Evolutionary conservation across 441 rosid species (phyloP), one percentile per base, ranked within the genome.

Genomic region (Croton setiger): DNA sequence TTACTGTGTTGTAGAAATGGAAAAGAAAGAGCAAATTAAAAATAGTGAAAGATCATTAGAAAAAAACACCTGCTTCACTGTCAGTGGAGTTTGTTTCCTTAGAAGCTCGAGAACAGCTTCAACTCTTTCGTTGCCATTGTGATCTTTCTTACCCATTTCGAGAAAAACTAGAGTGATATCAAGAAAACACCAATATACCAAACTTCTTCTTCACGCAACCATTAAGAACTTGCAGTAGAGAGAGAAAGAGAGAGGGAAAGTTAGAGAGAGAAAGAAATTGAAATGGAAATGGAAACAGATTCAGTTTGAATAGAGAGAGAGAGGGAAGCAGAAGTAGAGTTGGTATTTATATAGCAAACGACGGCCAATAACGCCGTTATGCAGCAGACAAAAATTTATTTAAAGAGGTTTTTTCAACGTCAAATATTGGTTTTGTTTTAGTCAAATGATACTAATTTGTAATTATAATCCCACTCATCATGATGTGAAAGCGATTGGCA

Each of bases 31-130:
- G 20, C 33, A 8, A 20, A 20, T 20, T 2, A 60, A 48, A 13
- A 61, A 36, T 44, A 58, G 21, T 18, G 23, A 61, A 31, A 57
- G 18, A 10, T 10, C 12, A 8, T 13, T n/a, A n/a, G n/a, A n/a
- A 52, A 18, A 64, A 23, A 51, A 35, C 20, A 89, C 98, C 86
- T 93, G 98, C 75, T 89, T 93, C 7, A 79, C 81, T 49, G 97
- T 79, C 69, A 93, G 87, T 49, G 91, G 83, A 67, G 87, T 63
- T 74, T 90, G 96, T 79, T 86, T 89, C 67, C 84, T 76, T 18
- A 91, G 75, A 51, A 86, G 77, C 60, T 78, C 73, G 63, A 87
- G 88, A 77, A 87, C 96, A 66, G 91, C 80, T 84, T 85, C 87
- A 45, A 83, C 79, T 78, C 80, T 87, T 41, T 59, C 66, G 21